Evolutionary conservation across 2,329 filamentous ascomycete genomes (phyloP).

Genomic region (Hymenoscyphus infarciens): DNA sequence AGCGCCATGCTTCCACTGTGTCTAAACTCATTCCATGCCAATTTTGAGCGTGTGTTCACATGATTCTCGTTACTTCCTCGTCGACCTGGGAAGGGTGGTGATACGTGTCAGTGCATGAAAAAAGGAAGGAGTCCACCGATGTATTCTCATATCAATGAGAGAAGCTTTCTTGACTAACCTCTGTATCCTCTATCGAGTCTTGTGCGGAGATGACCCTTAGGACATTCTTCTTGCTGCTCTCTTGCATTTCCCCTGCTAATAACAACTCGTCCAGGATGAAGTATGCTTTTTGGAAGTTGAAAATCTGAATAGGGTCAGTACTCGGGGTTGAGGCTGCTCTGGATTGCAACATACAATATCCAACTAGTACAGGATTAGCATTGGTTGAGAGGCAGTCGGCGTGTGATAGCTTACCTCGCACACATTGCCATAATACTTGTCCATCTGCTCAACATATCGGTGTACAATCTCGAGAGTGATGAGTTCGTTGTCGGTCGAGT

Average conservation of each 20-base stretch:
- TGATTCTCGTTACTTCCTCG: constrained; percentile 38
- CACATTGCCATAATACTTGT: constrained; percentile 99
- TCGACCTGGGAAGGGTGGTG: constrained; percentile 40
- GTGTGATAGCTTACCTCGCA: constrained; percentile 67
- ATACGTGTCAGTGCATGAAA: constrained; percentile 51
- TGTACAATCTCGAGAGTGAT: constrained; percentile 98
- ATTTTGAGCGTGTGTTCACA: constrained; percentile 29
- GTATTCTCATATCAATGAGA: neutral
- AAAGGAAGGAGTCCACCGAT: neutral
- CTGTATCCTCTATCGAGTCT: constrained; percentile 97
- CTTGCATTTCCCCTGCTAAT: constrained; percentile 92
- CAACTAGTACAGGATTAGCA: constrained; percentile 23
- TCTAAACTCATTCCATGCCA: constrained; percentile 1
- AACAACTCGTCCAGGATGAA: constrained; percentile 97
- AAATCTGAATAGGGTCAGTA: constrained; percentile 55
- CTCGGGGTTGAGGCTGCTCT: neutral
- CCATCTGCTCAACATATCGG: constrained; percentile 99
- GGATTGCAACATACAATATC: constrained; percentile 27
- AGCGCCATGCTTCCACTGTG: constrained; percentile 5
- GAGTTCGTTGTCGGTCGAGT: constrained; percentile 95
- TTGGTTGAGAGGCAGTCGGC: neutral
- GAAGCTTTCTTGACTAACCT: constrained; percentile 59
- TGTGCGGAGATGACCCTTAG: constrained; percentile 94
- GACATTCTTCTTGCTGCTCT: constrained; percentile 99
- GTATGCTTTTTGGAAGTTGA: constrained; percentile 99